These are phyloP conservation scores for Aspergillus ruber DNA, from an alignment of 2,329 filamentous ascomycete species.

Conservation along the genomic window DNA sequence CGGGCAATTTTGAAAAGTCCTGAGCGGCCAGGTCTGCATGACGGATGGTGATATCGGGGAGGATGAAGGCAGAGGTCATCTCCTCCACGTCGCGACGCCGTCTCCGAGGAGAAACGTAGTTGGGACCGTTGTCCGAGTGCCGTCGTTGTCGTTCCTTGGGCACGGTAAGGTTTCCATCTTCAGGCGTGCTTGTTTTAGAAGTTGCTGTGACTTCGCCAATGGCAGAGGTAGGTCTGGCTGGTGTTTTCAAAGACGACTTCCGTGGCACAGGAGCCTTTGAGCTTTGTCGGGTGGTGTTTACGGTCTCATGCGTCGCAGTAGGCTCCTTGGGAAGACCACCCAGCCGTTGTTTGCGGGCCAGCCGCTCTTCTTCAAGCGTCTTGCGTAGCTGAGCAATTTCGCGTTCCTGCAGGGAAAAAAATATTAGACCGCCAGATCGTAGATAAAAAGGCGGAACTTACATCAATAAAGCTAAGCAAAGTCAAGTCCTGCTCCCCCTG, in stretches of 20 bases:
- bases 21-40: constrained; percentile 21
- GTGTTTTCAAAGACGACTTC: constrained; percentile 49
- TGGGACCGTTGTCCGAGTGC: constrained; percentile 41
- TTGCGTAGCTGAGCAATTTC: constrained; percentile 51
- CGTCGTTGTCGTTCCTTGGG: constrained; percentile 28
- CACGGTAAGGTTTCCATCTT: constrained; percentile 25
- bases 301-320: constrained; percentile 32
- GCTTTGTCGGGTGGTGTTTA: constrained; percentile 30
- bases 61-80: constrained; percentile 59
- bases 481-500: constrained; percentile 40
- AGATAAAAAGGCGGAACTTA: constrained; percentile 14
- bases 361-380: constrained; percentile 49
- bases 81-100: constrained; percentile 46
- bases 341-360: constrained; percentile 38
- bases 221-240: constrained; percentile 28
- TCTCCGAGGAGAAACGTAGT: constrained; percentile 46
- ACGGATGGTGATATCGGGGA: constrained; percentile 56
- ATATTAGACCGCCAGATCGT: not conserved
- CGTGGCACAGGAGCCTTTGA: constrained; percentile 37
- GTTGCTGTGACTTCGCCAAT: constrained; percentile 28
- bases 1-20: constrained; percentile 29
- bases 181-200: constrained; percentile 19
- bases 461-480: constrained; percentile 50
- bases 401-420: constrained; percentile 25
- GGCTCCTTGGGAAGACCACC: constrained; percentile 24